Conservation (phyloP, 306 rosid species). For the Astragalus glycyphyllos region DNA sequence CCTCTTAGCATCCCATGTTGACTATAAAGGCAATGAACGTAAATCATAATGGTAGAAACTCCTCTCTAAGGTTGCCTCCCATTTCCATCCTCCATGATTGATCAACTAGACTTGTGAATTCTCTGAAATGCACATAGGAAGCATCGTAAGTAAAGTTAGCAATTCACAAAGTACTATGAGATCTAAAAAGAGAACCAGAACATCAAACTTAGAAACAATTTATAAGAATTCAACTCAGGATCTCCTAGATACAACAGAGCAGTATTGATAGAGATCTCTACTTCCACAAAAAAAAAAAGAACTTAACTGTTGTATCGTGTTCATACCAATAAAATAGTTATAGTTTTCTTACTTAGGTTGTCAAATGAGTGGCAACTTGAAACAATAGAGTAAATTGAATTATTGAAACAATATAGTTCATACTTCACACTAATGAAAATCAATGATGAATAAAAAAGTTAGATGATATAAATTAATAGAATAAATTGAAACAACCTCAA, state of each 20-base stretch:
- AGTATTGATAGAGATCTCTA: background rate
- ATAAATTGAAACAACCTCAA: constrained; percentile 60
- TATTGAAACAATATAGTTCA: no score
- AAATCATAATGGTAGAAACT: constrained; percentile 51
- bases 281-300: background rate
- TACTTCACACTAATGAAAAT: constrained; percentile 1
- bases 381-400: no score
- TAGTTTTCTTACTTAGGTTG: constrained; percentile 1
- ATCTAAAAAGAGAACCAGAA: constrained; percentile 28
- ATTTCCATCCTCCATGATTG: constrained; percentile 91
- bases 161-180: constrained; percentile 3
- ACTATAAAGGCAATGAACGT: constrained; percentile 42
- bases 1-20: constrained; percentile 51
- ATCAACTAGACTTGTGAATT: constrained; percentile 75
- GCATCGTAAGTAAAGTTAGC: constrained; percentile 42
- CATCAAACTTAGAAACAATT: background rate
- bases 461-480: constrained; percentile 27
- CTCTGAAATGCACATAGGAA: constrained; percentile 64
- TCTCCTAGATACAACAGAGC: constrained; percentile 1
- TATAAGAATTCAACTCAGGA: background rate
- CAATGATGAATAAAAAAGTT: constrained; percentile 16
- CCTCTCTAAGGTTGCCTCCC: constrained; percentile 87
- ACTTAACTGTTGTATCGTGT: background rate
- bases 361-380: background rate
- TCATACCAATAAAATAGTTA: background rate